phyloP scores from a whole-genome alignment of 2,329 filamentous ascomycete genomes.

The Byssoonygena ceratinophila region DNA sequence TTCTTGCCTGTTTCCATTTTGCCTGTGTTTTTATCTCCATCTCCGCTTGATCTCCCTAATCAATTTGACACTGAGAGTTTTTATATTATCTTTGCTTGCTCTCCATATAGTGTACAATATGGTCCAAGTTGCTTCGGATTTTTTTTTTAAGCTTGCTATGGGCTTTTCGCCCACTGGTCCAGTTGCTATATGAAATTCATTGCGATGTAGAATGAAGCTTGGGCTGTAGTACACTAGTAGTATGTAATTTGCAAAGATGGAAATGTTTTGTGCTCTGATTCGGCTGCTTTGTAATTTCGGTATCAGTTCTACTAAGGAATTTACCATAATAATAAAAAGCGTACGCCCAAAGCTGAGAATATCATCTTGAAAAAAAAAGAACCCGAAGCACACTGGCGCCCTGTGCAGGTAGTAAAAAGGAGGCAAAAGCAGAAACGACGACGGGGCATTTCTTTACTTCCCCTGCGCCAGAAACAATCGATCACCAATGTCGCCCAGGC shows the following conservation, averaged over 20 bases:
- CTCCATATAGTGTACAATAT: slow-evolving; percentile 7
- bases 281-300: too few relatives aligned
- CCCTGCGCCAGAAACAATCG: slow-evolving; percentile 79
- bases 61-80: not conserved
- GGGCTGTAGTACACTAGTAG: not conserved
- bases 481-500: slow-evolving; percentile 83
- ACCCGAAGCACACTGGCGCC: too few relatives aligned
- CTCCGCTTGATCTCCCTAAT: slow-evolving; percentile 5
- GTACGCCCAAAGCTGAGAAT: too few relatives aligned
- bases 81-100: slow-evolving; percentile 3
- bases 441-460: slow-evolving; percentile 49
- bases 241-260: too few relatives aligned
- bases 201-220: not conserved
- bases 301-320: too few relatives aligned
- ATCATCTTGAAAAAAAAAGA: too few relatives aligned
- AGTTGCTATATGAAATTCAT: not conserved
- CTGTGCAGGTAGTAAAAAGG: not conserved
- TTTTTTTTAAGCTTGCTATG: slow-evolving; percentile 3
- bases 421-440: not conserved
- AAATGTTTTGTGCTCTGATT: too few relatives aligned
- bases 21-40: not conserved
- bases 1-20: not conserved
- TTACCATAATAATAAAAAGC: too few relatives aligned
- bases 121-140: not conserved
- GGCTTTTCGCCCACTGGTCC: not conserved